Base-by-base conservation (phyloP, 2,329 filamentous ascomycete genomes). In the Hymenoscyphus linearis region DNA sequence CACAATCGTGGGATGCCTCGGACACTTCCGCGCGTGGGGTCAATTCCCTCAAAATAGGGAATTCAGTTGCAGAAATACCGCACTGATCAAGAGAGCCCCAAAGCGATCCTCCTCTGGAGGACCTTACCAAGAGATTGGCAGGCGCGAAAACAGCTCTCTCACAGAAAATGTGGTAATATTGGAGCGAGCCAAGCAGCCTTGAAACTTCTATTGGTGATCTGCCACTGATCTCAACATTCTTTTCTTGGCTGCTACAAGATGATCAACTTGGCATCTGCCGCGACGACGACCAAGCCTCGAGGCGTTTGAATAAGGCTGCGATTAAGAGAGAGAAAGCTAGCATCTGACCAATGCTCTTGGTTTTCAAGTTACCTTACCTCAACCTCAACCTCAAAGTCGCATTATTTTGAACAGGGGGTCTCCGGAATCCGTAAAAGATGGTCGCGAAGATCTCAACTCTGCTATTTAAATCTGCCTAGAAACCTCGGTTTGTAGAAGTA, bases 21-120 rank as follows among this genome's bases (percentile, higher is more conserved):
- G 44, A 50, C 44, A 25, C 44, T 50, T 50, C 44, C 44, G 44
- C 44, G 44, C 44, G 44, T 50, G 44, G 44, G 44, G 44, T 50
- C 44, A 50, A 50, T 50, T 50, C 44, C 44, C 44, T 50, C 18
- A 50, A 25, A 50, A 22, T 22, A 18, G 22, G 25, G 13, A 13
- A 18, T 13, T 3, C 12, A 50, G 44, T 50, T 50, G 44, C 44
- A 50, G 44, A 50, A 50, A 50, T 50, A 50, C 44, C 44, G 44
- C 44, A 50, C 18, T 50, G 44, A 22, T 22, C 44, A 50, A 50
- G 25, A 50, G 22, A 22, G 18, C 44, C 25, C 44, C 44, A 50
- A 50, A 50, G 44, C 44, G 22, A 25, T 26, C 44, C 44, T 18
- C 22, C 44, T 50, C 44, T 50, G 18, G 18, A 13, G 44, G 44